Evolutionary conservation across 2,329 filamentous ascomycete genomes (phyloP).

Genomic region (Hymenoscyphus fructigenus): DNA sequence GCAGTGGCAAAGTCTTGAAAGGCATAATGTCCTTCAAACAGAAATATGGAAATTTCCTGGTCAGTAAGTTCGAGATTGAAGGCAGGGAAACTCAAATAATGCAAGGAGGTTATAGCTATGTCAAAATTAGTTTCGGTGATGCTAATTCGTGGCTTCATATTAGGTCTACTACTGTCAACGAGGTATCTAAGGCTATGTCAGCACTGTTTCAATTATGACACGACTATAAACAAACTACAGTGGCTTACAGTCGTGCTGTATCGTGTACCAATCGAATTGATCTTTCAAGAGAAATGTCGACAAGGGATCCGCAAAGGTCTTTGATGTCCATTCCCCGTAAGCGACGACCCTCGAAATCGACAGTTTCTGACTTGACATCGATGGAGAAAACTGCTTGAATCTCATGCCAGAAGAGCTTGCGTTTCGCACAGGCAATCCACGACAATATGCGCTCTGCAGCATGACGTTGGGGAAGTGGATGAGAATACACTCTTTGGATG

Average conservation of each 20-base stretch:
- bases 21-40: conserved; percentile 28
- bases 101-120: conserved; percentile 31
- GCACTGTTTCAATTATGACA: conserved; percentile 7
- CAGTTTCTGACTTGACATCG: conserved; percentile 28
- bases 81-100: conserved; percentile 31
- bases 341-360: conserved; percentile 34
- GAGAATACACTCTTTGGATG: conserved; percentile 13
- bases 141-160: conserved; percentile 21
- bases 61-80: conserved; percentile 23
- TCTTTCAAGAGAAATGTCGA: conserved; percentile 33
- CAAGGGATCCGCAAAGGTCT: conserved; percentile 40
- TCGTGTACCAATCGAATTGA: conserved; percentile 40
- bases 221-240: neutral
- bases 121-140: too few species aligned
- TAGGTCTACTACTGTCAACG: conserved; percentile 14
- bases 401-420: conserved; percentile 43
- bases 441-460: conserved; percentile 33
- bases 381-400: conserved; percentile 41
- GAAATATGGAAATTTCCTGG: conserved; percentile 5
- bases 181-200: conserved; percentile 18
- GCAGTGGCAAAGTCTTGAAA: conserved; percentile 35
- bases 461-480: conserved; percentile 10
- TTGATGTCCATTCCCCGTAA: conserved; percentile 29
- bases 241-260: conserved; percentile 36
- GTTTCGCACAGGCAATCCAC: conserved; percentile 41